Evolutionary conservation across 73 alveolate genomes (phyloP).

Genomic region (Symbiodinium natans): DNA sequence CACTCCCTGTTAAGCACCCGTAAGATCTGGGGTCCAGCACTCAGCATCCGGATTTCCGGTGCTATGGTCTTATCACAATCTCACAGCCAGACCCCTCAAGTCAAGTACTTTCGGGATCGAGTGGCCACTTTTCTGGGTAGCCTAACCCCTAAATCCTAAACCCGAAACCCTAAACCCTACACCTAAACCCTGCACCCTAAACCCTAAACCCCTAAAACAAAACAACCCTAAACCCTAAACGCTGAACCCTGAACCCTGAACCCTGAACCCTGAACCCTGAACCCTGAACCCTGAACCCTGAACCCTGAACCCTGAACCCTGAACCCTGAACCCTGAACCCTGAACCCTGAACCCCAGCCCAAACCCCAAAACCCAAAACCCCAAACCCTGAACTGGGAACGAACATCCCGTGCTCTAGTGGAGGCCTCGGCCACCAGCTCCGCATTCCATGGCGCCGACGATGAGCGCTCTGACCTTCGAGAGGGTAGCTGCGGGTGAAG

Average conservation of each 20-base stretch:
- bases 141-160: neutral
- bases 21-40: too few relatives aligned
- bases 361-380: neutral
- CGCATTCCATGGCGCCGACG: neutral
- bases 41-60: too few relatives aligned
- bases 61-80: too few relatives aligned
- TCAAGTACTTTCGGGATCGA: too few relatives aligned
- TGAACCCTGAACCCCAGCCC: neutral
- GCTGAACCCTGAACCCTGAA: neutral
- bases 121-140: too few relatives aligned
- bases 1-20: too few relatives aligned
- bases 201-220: too few relatives aligned
- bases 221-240: too few relatives aligned
- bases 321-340: neutral
- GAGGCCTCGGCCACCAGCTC: neutral
- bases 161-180: neutral
- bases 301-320: neutral
- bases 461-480: neutral
- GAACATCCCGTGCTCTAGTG: too few relatives aligned
- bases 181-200: neutral
- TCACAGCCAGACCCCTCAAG: too few relatives aligned
- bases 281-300: too few relatives aligned
- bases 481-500: neutral
- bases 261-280: neutral
- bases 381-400: too few relatives aligned